Evolutionary conservation across 2,329 filamentous ascomycete species (phyloP), one percentile per base, ranked within the genome.

Genomic region (Sporothrix dimorphospora): DNA sequence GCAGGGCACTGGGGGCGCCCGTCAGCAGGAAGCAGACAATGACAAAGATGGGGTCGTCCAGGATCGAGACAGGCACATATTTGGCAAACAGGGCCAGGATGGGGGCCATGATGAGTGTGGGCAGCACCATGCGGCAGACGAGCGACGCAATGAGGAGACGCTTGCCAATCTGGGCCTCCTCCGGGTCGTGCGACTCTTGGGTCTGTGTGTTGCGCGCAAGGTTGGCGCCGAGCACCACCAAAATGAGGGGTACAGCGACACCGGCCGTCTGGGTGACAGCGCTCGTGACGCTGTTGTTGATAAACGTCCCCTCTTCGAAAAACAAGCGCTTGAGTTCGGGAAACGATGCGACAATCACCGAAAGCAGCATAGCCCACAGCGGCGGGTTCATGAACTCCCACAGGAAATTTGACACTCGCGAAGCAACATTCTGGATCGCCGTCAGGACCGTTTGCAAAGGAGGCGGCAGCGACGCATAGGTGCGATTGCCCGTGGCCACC

Each of bases 331-430:
- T 95, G 8, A 99, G 87, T 0, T 84, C 79, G 0, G 96, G 96
- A 6, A 98, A 88, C 0, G 94, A 97, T 2, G 96, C 96, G 6
- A 99, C 92, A 68, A 97, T 83, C 61, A 98, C 91, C n/a, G 96
- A 93, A 51, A 90, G 85, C 45, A 98, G 84, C 96, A 99, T 98
- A 40, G 96, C 94, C 94, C 94, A 98, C 34, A 99, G 89, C 0
- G 96, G 96, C 55, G 96, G 95, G 81, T 98, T 98, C 95, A 99
- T 98, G 81, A 98, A 97, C 65, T 92, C 92, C 92, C 92, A 96
- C 14, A 94, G 80, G 69, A 94, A 94, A 66, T 82, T 82, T 76
- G 88, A 81, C 30, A 65, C 76, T 93, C 74, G 80, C 87, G 80
- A 76, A 77, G 80, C 59, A 80, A 82, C 21, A 83, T 76, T 12